Conservation (phyloP, 345 rosid genomes). For the Mercurialis annua region DNA sequence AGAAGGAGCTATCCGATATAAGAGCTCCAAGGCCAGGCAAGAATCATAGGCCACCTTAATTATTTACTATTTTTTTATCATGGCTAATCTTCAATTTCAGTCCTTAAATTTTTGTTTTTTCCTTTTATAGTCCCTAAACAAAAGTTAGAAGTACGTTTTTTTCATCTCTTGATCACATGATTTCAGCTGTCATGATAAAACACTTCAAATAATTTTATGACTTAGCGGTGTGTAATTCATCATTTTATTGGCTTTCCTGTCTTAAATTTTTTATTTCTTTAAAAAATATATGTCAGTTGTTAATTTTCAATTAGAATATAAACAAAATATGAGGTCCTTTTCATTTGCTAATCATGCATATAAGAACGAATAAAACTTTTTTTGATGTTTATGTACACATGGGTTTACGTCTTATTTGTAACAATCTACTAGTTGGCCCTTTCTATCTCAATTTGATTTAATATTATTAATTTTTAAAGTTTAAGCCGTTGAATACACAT, state of each 20-base stretch:
- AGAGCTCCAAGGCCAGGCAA: no score
- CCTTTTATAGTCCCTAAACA: no score
- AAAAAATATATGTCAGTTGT: background rate
- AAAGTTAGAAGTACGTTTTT: no score
- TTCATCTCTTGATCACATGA: conserved; percentile 29
- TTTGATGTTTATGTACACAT: background rate
- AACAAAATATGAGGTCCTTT: conserved; percentile 10
- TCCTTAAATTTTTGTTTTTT: no score
- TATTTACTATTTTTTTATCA: no score
- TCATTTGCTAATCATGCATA: background rate
- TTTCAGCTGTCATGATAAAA: conserved; percentile 25
- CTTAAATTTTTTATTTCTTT: background rate
- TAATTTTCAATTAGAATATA: background rate
- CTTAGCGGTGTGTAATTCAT: conserved; percentile 30
- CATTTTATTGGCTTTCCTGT: conserved; percentile 14
- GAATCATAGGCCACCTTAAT: no score
- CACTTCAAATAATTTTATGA: background rate
- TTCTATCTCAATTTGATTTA: background rate
- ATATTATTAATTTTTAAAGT: background rate
- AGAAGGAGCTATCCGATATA: no score
- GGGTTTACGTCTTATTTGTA: conserved; percentile 1
- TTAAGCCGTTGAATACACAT: background rate
- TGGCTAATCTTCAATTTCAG: no score
- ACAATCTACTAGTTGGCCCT: conserved; percentile 5
- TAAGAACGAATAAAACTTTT: background rate